Evolutionary conservation across 2,329 filamentous ascomycete species (phyloP).

Genomic region (Akanthomyces dipterigenus): DNA sequence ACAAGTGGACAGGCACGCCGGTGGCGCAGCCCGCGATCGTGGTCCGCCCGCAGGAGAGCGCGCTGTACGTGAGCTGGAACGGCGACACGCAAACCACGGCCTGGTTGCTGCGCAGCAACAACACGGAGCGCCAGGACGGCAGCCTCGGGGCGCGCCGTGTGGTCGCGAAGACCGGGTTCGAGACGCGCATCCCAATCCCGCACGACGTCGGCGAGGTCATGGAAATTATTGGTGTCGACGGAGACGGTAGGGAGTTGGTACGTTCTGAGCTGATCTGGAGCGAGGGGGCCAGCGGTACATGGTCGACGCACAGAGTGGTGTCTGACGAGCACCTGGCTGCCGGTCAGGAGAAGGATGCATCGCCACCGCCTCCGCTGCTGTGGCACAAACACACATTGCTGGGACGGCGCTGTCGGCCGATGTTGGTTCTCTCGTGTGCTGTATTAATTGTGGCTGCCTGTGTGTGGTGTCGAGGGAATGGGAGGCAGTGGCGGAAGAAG

Average conservation of each 20-base stretch:
- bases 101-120: constrained; percentile 34
- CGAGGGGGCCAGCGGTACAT: neutral
- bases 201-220: constrained; percentile 15
- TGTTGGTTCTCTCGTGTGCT: neutral
- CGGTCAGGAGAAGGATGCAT: neutral
- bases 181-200: constrained; percentile 18
- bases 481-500: neutral
- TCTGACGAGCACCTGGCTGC: neutral
- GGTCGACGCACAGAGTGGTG: neutral
- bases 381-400: neutral
- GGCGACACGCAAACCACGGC: constrained; percentile 38
- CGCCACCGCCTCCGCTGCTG: no score
- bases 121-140: constrained; percentile 1
- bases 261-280: constrained; percentile 1
- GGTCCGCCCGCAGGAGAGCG: constrained; percentile 14
- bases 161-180: constrained; percentile 16
- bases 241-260: constrained; percentile 20
- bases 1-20: constrained; percentile 42
- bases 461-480: neutral
- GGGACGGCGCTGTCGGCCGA: neutral
- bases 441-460: neutral
- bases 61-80: constrained; percentile 47
- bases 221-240: constrained; percentile 18
- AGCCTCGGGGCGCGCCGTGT: constrained; percentile 11
- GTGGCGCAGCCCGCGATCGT: constrained; percentile 25